A percentile compares a stretch with the other conserved stretches of the same genome.
phyloP scores from a whole-genome alignment of 176 grass and related monocot species.

The Cenchrus americanus region DNA sequence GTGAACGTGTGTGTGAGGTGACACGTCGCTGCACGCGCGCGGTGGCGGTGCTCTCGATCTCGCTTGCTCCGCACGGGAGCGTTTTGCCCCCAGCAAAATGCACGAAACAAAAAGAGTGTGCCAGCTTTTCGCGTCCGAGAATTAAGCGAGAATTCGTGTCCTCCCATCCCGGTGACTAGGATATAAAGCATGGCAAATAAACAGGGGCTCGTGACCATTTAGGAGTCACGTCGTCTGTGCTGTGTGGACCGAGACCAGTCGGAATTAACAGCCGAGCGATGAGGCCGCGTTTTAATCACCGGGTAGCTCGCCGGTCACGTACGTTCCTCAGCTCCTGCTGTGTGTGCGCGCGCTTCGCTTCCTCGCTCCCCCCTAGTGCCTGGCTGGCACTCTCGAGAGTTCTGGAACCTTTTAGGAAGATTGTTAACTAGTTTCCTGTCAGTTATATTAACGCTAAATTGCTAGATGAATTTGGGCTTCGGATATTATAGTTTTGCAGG shows the following conservation, averaged over 20 bases:
- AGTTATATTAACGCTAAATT: no score
- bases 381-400: neutral
- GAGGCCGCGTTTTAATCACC: neutral
- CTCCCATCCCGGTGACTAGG: neutral
- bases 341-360: no score
- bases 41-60: neutral
- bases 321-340: neutral
- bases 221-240: neutral
- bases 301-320: slow-evolving; percentile 2
- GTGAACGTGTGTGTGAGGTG: slow-evolving; percentile 26
- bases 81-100: neutral
- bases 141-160: neutral
- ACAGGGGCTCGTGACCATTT: neutral
- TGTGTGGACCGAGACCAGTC: neutral
- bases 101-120: neutral
- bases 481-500: no score
- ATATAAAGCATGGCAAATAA: no score
- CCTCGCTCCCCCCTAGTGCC: neutral
- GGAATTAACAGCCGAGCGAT: slow-evolving; percentile 4
- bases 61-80: slow-evolving; percentile 42
- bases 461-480: no score
- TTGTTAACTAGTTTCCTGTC: no score
- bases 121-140: neutral
- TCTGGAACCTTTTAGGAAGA: no score
- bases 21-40: neutral